These are phyloP conservation scores for Aureobasidium sp. DNA, from an alignment of 2,329 filamentous ascomycete genomes.

Conservation along the genomic window DNA sequence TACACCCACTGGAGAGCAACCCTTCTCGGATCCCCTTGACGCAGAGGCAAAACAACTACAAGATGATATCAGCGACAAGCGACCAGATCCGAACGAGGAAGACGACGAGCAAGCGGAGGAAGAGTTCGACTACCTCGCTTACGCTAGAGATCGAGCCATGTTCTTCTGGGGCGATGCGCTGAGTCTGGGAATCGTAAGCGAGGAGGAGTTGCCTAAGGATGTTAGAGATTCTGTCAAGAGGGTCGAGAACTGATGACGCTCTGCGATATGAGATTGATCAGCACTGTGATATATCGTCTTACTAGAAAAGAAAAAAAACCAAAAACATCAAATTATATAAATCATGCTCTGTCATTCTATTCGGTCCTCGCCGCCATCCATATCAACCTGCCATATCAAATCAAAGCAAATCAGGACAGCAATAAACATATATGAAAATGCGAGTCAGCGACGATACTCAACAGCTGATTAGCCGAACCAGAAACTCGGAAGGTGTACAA, in stretches of 20 bases:
- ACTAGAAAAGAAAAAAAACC: no score
- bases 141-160: conserved; percentile 81
- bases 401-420: no score
- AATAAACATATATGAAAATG: no score
- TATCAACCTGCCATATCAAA: no score
- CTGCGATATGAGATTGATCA: neutral
- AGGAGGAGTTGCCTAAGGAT: conserved; percentile 68
- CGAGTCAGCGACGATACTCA: no score
- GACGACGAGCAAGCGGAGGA: conserved; percentile 54
- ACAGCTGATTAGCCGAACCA: no score
- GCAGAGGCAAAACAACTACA: conserved; percentile 17
- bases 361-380: no score
- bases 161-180: conserved; percentile 95
- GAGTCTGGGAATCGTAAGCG: conserved; percentile 63
- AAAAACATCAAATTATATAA: no score
- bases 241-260: conserved; percentile 40
- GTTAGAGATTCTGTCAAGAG: conserved; percentile 60
- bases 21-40: conserved; percentile 17
- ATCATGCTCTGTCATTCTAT: no score
- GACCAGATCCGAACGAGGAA: conserved; percentile 14
- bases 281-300: no score
- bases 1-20: neutral
- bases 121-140: conserved; percentile 88
- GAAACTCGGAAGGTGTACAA: no score
- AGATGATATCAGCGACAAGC: conserved; percentile 25